Conservation (phyloP, 176 grass and related monocot species). For the Saccharum spontaneum region DNA sequence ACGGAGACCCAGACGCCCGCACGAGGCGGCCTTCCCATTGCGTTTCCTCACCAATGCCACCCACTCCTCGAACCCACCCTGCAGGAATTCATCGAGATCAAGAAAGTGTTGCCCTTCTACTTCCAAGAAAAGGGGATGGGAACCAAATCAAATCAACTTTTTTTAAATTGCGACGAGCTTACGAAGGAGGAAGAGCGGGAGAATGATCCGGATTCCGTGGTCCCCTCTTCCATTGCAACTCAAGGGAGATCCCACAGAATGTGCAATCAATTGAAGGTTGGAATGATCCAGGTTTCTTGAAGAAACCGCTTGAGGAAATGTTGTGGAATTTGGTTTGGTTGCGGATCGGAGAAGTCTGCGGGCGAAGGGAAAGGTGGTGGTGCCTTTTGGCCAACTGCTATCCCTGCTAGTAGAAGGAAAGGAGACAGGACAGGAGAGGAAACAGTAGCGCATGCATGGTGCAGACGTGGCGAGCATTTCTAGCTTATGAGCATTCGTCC, state of each 20-base stretch:
- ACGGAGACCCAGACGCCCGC: conserved; percentile 25
- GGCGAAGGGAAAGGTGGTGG: conserved; percentile 3
- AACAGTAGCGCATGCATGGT: neutral
- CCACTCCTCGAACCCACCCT: conserved; percentile 71
- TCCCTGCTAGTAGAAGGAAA: too few species aligned
- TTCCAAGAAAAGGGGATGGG: neutral
- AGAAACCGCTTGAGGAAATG: neutral
- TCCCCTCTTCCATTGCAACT: conserved; percentile 36
- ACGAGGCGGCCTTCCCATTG: conserved; percentile 30
- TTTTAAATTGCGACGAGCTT: conserved; percentile 9
- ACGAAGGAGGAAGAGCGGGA: conserved; percentile 55
- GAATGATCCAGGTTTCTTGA: conserved; percentile 7
- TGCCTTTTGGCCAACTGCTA: neutral
- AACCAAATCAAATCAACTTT: neutral
- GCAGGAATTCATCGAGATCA: conserved; percentile 6
- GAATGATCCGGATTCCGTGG: conserved; percentile 33
- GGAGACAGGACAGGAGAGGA: neutral
- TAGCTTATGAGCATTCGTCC: too few species aligned
- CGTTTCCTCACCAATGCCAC: conserved; percentile 48
- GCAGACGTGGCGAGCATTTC: conserved; percentile 8
- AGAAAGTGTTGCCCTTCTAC: neutral
- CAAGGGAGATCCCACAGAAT: neutral
- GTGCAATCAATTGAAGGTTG: neutral
- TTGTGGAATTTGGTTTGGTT: neutral
- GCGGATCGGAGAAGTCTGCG: conserved; percentile 23